Evolutionary conservation across 163 green algal genomes (phyloP).

Genomic region (Botryococcus braunii): DNA sequence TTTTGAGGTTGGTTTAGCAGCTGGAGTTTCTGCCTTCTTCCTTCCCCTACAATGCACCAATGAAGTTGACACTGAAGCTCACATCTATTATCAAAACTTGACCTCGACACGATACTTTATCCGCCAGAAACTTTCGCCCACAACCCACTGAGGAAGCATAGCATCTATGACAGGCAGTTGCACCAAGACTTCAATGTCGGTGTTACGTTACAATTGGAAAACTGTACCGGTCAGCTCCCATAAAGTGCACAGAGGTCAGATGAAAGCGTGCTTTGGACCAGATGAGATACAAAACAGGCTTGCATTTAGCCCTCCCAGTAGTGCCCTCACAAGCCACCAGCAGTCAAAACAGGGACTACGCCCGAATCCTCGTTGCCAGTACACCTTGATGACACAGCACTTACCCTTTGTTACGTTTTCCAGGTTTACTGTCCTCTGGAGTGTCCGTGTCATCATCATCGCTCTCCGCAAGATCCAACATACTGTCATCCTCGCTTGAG

Average conservation of each 20-base stretch:
- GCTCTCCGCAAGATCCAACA: constrained; percentile 11
- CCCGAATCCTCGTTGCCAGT: constrained; percentile 14
- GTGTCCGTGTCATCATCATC: constrained; percentile 1
- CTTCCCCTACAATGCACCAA: not conserved
- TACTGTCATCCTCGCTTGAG: constrained; percentile 8
- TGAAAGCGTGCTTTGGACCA: not conserved
- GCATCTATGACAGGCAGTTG: not conserved
- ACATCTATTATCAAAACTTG: not conserved
- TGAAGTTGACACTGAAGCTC: not conserved
- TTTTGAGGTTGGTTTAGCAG: not conserved
- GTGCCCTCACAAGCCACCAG: not conserved
- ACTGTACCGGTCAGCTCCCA: too few species aligned
- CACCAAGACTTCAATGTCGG: not conserved
- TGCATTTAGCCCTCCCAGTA: not conserved
- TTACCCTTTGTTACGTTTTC: constrained; percentile 3
- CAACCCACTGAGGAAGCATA: not conserved
- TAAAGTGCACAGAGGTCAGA: too few species aligned
- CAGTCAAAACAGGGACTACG: not conserved
- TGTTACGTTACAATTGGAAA: too few species aligned
- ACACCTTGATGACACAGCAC: constrained; percentile 5
- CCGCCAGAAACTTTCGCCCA: not conserved
- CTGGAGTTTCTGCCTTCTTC: not conserved
- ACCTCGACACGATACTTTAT: not conserved
- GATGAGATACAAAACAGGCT: not conserved
- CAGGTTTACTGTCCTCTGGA: not conserved